A percentile compares a stretch with the other conserved stretches of the same genome.
These are phyloP conservation scores for Gracilariopsis chorda DNA, from an alignment of 23 red algal species.

Conservation along the genomic window DNA sequence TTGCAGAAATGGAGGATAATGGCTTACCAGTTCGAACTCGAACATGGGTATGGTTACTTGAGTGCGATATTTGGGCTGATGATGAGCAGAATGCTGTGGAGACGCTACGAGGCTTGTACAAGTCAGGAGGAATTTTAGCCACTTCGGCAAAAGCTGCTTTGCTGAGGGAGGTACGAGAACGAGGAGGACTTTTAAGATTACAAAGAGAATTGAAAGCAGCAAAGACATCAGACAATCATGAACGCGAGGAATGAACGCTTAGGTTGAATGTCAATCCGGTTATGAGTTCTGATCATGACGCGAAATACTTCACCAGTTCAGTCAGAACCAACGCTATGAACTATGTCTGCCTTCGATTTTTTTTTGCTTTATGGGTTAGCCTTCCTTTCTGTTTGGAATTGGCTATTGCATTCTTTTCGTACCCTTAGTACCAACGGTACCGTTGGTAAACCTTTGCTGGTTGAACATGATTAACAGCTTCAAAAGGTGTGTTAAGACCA, in stretches of 20 bases:
- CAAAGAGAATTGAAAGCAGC: constrained; percentile 26
- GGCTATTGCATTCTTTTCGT: too few relatives aligned
- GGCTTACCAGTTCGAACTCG: constrained; percentile 43
- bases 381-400: too few relatives aligned
- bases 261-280: not conserved
- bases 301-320: too few relatives aligned
- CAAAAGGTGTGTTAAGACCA: too few relatives aligned
- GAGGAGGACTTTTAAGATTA: constrained; percentile 39
- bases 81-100: constrained; percentile 48
- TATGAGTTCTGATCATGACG: too few relatives aligned
- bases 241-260: not conserved
- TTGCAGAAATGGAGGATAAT: constrained; percentile 41
- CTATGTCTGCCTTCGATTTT: too few relatives aligned
- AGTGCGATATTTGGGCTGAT: constrained; percentile 45
- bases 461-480: too few relatives aligned
- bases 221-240: constrained; percentile 2
- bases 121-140: constrained; percentile 5
- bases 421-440: too few relatives aligned
- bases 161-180: constrained; percentile 20
- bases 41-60: constrained; percentile 55
- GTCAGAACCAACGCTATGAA: too few relatives aligned
- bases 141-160: not conserved
- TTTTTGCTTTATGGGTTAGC: too few relatives aligned
- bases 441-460: too few relatives aligned
- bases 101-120: constrained; percentile 25